phyloP scores from a whole-genome alignment of 225 moss, liverwort and hornwort genomes.

The Physcomitrium patens region DNA sequence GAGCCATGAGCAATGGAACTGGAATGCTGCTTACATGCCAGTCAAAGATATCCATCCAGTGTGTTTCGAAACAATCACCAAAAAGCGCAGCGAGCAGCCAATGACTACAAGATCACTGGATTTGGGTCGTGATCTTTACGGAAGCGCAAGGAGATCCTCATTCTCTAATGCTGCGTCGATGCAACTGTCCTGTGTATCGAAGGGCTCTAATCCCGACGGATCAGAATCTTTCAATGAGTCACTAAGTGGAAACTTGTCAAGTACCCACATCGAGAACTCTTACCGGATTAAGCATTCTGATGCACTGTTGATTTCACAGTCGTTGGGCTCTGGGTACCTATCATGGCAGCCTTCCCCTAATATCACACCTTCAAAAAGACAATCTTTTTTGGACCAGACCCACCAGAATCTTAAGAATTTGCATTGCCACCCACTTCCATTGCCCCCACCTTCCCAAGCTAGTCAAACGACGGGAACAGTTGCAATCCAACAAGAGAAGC shows the following conservation, averaged over 20 bases:
- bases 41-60: background rate
- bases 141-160: background rate
- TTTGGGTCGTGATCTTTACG: background rate
- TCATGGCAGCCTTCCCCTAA: background rate
- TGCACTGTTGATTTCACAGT: background rate
- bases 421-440: background rate
- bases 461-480: background rate
- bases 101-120: background rate
- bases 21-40: background rate
- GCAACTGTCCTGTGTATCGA: background rate
- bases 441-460: no score
- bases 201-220: background rate
- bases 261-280: background rate
- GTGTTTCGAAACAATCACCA: background rate
- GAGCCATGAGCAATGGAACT: background rate
- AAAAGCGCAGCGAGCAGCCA: background rate
- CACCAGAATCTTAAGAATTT: background rate
- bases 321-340: background rate
- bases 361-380: constrained; percentile 2
- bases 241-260: background rate
- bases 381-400: background rate
- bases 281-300: background rate
- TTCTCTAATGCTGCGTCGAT: background rate
- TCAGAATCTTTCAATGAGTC: background rate
- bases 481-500: background rate